A percentile compares a stretch with the other conserved stretches of the same genome.
phyloP scores from a whole-genome alignment of 2,329 filamentous ascomycete species.

The Pseudogymnoascus sp. region DNA sequence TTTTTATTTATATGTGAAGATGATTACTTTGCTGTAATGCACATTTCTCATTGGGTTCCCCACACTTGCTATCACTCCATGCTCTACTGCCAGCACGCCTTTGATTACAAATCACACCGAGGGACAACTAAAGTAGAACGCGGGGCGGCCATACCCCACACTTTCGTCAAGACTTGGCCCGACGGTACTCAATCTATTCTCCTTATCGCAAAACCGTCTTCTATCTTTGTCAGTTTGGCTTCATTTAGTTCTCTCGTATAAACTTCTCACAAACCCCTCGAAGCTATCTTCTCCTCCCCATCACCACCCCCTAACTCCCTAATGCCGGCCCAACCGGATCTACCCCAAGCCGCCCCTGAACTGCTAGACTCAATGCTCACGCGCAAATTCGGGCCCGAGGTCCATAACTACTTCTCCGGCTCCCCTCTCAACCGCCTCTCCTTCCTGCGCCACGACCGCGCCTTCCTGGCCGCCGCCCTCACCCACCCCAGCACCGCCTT shows the following conservation, averaged over 20 bases:
- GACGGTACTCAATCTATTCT: background rate
- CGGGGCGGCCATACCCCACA: background rate
- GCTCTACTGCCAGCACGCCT: background rate
- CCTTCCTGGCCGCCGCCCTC: conserved; percentile 62
- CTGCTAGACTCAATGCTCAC: conserved; percentile 50
- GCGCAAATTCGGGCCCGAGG: conserved; percentile 68
- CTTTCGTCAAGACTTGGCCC: background rate
- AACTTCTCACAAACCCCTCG: background rate
- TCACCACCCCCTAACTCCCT: conserved; percentile 9
- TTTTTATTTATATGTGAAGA: background rate
- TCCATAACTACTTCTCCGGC: conserved; percentile 78
- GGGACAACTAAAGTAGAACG: background rate
- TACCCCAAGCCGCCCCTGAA: conserved; percentile 25
- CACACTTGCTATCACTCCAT: background rate
- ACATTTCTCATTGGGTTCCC: background rate
- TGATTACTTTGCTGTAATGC: background rate
- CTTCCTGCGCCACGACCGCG: conserved; percentile 62
- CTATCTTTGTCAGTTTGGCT: background rate
- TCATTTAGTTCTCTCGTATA: background rate
- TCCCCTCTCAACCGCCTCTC: conserved; percentile 71
- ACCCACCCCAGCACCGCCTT: conserved; percentile 59
- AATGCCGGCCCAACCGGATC: conserved; percentile 25
- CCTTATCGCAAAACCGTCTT: background rate
- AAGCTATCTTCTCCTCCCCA: background rate
- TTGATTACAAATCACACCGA: background rate